Conservation (phyloP, 495 filamentous ascomycete species). For the Tuber brumale region DNA sequence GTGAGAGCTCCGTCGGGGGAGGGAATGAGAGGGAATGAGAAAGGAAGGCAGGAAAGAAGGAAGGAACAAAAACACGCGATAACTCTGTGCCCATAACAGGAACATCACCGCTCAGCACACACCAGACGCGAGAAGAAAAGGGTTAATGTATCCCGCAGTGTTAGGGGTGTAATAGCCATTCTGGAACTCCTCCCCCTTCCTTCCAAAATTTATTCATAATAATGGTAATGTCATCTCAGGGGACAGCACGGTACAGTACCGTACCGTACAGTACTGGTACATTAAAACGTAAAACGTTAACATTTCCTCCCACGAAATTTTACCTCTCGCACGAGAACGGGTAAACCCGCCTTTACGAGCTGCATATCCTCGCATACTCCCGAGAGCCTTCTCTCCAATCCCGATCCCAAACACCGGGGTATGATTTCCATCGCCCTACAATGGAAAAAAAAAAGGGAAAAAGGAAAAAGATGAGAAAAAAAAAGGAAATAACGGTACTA, state of each 20-base stretch:
- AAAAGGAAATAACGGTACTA: not conserved
- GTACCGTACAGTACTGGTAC: not conserved
- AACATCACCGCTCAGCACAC: not conserved
- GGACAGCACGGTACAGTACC: no score
- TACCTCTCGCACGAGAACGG: not conserved
- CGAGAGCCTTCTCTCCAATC: not conserved
- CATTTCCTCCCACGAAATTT: no score
- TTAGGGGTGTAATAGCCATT: not conserved
- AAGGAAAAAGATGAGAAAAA: not conserved
- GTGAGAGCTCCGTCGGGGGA: not conserved
- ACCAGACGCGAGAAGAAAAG: not conserved
- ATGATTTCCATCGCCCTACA: not conserved
- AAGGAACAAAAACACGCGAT: not conserved
- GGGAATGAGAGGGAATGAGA: not conserved
- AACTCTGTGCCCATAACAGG: not conserved
- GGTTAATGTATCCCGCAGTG: not conserved
- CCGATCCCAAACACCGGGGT: not conserved
- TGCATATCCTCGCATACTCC: not conserved
- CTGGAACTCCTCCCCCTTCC: not conserved
- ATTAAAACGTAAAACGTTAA: not conserved
- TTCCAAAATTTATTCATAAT: not conserved
- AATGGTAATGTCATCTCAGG: no score
- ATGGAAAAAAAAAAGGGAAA: not conserved
- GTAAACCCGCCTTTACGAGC: not conserved
- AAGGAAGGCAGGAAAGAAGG: not conserved